These are phyloP conservation scores for Akanthomyces uredinophilus DNA, from an alignment of 2,329 filamentous ascomycete species.

Conservation along the genomic window DNA sequence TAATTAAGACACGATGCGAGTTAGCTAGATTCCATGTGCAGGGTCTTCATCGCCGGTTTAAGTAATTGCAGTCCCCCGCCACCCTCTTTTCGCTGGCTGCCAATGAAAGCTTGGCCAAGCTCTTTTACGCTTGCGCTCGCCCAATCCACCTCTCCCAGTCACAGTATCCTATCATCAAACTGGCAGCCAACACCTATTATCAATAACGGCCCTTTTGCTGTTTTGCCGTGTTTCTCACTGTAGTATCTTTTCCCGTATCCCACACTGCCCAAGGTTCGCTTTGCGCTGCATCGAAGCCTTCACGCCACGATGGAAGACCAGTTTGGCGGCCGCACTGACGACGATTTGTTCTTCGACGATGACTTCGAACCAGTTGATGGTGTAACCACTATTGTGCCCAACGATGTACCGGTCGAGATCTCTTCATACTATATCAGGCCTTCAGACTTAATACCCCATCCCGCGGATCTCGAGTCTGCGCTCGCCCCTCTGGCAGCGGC, in stretches of 20 bases:
- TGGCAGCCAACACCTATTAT: neutral
- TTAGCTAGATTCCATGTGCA: neutral
- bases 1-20: neutral
- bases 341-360: slow-evolving; percentile 58
- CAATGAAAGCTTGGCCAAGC: slow-evolving; percentile 1
- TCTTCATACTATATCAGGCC: slow-evolving; percentile 8
- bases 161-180: neutral
- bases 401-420: slow-evolving; percentile 5
- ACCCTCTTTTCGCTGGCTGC: slow-evolving; percentile 10
- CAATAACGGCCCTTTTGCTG: neutral
- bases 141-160: neutral
- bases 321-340: slow-evolving; percentile 56
- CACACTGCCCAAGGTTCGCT: neutral
- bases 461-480: slow-evolving; percentile 9
- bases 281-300: neutral
- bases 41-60: neutral
- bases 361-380: slow-evolving; percentile 53
- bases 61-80: slow-evolving; percentile 4
- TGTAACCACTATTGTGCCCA: slow-evolving; percentile 23
- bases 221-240: neutral
- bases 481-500: slow-evolving; percentile 8
- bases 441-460: neutral
- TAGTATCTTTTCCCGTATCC: neutral
- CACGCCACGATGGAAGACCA: slow-evolving; percentile 50
- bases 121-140: neutral